phyloP scores from a whole-genome alignment of 257 asterid species.

The Solanum corneliomulleri region DNA sequence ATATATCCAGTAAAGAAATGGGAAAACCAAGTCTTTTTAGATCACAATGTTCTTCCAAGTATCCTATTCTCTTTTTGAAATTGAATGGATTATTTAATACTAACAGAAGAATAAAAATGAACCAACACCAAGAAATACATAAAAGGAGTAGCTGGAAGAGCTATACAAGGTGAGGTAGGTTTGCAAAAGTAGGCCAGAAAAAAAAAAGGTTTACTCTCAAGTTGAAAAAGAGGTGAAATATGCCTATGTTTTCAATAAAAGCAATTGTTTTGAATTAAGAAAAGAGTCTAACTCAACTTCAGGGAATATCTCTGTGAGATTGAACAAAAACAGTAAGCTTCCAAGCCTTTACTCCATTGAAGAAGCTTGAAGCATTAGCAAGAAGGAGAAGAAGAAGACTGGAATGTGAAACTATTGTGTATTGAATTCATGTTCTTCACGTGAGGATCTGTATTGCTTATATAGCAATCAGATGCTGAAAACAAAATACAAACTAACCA shows the following conservation, averaged over 20 bases:
- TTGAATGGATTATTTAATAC: not conserved
- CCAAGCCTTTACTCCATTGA: too few species aligned
- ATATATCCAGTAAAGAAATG: not conserved
- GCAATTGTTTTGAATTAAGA: not conserved
- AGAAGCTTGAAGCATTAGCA: too few species aligned
- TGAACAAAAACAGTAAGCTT: too few species aligned
- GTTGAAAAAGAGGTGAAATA: not conserved
- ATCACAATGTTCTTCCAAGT: not conserved
- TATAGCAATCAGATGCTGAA: too few species aligned
- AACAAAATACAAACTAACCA: too few species aligned
- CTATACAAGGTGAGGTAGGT: not conserved
- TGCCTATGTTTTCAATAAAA: not conserved
- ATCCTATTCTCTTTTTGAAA: not conserved
- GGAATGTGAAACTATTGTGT: too few species aligned
- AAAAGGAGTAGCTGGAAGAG: not conserved
- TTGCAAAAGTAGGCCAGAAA: not conserved
- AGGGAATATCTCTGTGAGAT: not conserved
- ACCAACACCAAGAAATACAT: not conserved
- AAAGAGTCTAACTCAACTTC: not conserved
- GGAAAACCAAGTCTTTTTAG: not conserved
- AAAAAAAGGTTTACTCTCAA: not conserved
- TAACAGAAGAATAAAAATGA: not conserved
- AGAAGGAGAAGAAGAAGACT: too few species aligned
- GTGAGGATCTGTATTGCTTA: too few species aligned
- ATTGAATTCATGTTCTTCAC: too few species aligned